phyloP scores from a whole-genome alignment of 1,284 basidiomycete species.

The Cryptococcus amylolentus region DNA sequence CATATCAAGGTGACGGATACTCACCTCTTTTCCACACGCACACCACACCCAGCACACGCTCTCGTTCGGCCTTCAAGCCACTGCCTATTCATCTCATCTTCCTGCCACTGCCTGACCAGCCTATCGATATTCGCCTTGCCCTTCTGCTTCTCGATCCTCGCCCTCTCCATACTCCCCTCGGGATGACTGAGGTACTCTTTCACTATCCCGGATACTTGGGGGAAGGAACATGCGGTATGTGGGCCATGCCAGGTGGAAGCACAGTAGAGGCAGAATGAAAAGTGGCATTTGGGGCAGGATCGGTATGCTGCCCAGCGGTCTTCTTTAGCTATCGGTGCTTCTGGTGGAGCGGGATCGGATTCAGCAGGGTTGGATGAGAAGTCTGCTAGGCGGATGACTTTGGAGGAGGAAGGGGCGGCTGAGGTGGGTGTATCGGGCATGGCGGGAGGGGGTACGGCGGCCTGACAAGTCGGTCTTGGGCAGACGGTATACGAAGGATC shows the following conservation, averaged over 20 bases:
- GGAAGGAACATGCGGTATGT: constrained; percentile 42
- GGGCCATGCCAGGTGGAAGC: constrained; percentile 45
- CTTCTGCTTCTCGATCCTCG: constrained; percentile 30
- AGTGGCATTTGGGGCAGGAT: constrained; percentile 33
- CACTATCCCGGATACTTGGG: constrained; percentile 32
- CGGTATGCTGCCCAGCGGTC: constrained; percentile 41
- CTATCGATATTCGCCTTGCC: constrained; percentile 40
- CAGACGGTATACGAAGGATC: constrained; percentile 45
- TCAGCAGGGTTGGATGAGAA: constrained; percentile 11
- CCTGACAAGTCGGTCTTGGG: constrained; percentile 45
- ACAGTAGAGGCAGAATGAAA: constrained; percentile 43
- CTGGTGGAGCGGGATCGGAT: not conserved
- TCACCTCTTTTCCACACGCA: constrained; percentile 45
- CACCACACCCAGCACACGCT: constrained; percentile 43
- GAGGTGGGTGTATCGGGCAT: constrained; percentile 1
- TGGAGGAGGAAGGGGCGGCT: constrained; percentile 4
- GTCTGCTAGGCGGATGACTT: constrained; percentile 29
- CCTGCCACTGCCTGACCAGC: constrained; percentile 35
- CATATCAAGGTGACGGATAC: not conserved
- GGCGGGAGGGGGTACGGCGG: constrained; percentile 38
- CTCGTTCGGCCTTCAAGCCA: constrained; percentile 42
- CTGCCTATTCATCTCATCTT: constrained; percentile 41
- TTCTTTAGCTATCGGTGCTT: constrained; percentile 11
- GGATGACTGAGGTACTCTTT: constrained; percentile 40
- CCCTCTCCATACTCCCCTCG: constrained; percentile 25